Conservation (phyloP, 306 rosid genomes). For the Purshia tridentata region DNA sequence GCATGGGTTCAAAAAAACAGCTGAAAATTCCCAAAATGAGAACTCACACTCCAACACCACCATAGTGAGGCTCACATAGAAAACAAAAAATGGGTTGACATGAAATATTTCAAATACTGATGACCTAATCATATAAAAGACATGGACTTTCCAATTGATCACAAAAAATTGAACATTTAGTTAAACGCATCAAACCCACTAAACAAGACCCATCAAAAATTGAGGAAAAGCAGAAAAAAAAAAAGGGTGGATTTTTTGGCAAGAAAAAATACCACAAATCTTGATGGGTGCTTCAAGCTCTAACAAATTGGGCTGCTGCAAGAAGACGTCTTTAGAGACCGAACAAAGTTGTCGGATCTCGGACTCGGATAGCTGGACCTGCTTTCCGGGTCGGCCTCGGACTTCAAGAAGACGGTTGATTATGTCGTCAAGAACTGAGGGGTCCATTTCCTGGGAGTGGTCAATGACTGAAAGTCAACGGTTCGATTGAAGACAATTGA, state of each 20-base stretch:
- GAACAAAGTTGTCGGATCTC: constrained; percentile 93
- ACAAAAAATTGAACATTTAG: background rate
- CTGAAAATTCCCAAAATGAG: background rate
- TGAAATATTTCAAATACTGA: too few relatives aligned
- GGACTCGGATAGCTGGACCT: constrained; percentile 84
- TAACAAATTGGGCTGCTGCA: constrained; percentile 79
- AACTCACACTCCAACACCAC: background rate
- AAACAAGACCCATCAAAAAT: background rate
- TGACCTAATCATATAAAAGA: background rate
- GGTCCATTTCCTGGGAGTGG: constrained; percentile 51
- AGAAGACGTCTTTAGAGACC: constrained; percentile 64
- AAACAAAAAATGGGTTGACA: too few relatives aligned
- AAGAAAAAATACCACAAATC: constrained; percentile 67
- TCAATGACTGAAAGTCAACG: constrained; percentile 25
- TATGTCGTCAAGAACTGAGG: constrained; percentile 71
- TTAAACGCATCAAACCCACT: background rate
- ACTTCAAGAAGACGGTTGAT: constrained; percentile 80
- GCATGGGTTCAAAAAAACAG: background rate
- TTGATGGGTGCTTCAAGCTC: constrained; percentile 92
- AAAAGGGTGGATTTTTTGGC: constrained; percentile 1
- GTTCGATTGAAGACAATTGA: constrained; percentile 14
- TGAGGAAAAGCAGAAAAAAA: background rate
- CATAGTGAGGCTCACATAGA: background rate
- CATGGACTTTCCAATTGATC: background rate
- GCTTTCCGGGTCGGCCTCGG: constrained; percentile 82